phyloP scores from a whole-genome alignment of 306 rosid genomes.

The Begonia loranthoides region DNA sequence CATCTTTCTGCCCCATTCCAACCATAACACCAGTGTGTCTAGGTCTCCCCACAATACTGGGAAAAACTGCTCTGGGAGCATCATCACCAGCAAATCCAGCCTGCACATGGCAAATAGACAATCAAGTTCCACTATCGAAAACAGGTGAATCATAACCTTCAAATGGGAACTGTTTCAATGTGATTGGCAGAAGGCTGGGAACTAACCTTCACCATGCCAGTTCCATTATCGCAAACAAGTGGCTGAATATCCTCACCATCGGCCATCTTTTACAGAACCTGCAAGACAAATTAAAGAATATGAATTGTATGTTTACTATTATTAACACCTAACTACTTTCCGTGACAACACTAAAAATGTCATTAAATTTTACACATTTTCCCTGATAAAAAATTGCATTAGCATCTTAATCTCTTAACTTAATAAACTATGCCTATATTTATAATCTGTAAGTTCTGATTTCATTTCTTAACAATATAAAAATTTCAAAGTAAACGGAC shows the following conservation, averaged over 20 bases:
- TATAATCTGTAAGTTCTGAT: no score
- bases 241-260: slow-evolving; percentile 54
- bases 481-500: no score
- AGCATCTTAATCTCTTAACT: no score
- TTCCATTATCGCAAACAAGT: slow-evolving; percentile 53
- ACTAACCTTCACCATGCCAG: slow-evolving; percentile 58
- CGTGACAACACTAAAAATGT: no score
- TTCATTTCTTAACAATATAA: no score
- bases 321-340: no score
- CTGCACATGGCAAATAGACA: slow-evolving; percentile 15
- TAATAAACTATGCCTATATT: no score
- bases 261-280: slow-evolving; percentile 14
- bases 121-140: slow-evolving; percentile 52
- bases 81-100: slow-evolving; percentile 61
- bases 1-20: slow-evolving; percentile 61
- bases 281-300: background rate
- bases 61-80: slow-evolving; percentile 58
- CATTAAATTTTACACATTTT: no score
- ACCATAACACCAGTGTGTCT: slow-evolving; percentile 57
- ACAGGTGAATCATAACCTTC: slow-evolving; percentile 13
- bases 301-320: no score
- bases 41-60: slow-evolving; percentile 52
- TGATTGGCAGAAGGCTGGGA: background rate
- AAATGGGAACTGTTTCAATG: no score
- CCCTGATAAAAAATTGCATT: no score